Evolutionary conservation across 2,329 filamentous ascomycete species (phyloP).

Genomic region (Sporothrix phasma): DNA sequence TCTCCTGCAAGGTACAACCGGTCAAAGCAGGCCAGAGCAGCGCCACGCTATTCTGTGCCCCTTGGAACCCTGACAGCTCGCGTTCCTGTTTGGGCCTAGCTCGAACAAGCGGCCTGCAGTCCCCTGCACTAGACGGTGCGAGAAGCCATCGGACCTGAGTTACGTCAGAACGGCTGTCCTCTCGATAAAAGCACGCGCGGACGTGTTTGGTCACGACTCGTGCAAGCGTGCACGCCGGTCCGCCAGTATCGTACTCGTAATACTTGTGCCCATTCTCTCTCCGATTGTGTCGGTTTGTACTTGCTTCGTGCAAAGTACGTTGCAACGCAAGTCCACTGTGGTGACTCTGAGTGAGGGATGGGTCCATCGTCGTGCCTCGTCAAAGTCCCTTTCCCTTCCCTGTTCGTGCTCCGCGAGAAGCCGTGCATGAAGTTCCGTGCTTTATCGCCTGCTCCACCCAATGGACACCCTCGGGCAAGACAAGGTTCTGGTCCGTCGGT

Average conservation of each 20-base stretch:
- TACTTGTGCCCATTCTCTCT: background rate
- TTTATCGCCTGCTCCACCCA: background rate
- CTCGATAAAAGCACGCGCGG: background rate
- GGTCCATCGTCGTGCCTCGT: background rate
- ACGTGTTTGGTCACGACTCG: background rate
- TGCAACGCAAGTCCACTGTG: no score
- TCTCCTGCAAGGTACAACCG: slow-evolving; percentile 17
- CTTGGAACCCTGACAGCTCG: slow-evolving; percentile 5
- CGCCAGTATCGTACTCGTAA: background rate
- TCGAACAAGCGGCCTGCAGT: slow-evolving; percentile 8
- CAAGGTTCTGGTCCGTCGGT: slow-evolving; percentile 1
- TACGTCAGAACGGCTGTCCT: slow-evolving; percentile 11
- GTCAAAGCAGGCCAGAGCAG: slow-evolving; percentile 14
- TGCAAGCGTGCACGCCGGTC: background rate
- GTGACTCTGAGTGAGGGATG: no score
- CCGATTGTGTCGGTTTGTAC: no score
- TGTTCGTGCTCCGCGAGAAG: background rate
- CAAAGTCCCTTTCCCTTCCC: background rate
- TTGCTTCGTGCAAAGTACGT: no score
- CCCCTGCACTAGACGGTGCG: slow-evolving; percentile 15
- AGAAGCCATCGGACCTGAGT: slow-evolving; percentile 9
- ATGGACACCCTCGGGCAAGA: background rate
- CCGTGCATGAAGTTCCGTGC: background rate
- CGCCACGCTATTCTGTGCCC: slow-evolving; percentile 7
- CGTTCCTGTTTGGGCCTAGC: slow-evolving; percentile 10